A percentile compares a stretch with the other conserved stretches of the same genome.
Conservation (phyloP, 2,329 filamentous ascomycete species). For the Alternaria longipes region DNA sequence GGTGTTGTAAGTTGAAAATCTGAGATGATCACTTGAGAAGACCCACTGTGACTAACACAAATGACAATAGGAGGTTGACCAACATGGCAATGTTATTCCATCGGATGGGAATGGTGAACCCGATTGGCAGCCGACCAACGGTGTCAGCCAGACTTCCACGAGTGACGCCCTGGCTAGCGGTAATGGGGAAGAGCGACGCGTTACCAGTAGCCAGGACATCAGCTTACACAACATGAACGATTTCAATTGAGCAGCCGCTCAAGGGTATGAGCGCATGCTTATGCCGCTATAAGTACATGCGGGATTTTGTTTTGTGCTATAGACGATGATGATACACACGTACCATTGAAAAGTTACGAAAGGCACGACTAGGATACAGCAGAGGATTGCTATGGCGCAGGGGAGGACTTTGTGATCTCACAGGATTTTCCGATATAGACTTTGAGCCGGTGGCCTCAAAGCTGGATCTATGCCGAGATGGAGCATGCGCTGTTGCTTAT, state of each 20-base stretch:
- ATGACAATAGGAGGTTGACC: constrained; percentile 57
- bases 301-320: neutral
- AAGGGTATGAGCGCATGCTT: neutral
- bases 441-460: neutral
- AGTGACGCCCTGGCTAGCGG: constrained; percentile 27
- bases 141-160: constrained; percentile 23
- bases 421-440: neutral
- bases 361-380: constrained; percentile 6
- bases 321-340: constrained; percentile 6
- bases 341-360: constrained; percentile 13
- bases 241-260: constrained; percentile 29
- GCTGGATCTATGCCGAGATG: constrained; percentile 9
- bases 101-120: constrained; percentile 46
- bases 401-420: constrained; percentile 1
- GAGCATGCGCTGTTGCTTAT: constrained; percentile 10
- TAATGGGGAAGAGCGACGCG: constrained; percentile 39
- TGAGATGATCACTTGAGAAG: neutral
- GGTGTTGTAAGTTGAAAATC: constrained; percentile 57
- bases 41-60: constrained; percentile 17
- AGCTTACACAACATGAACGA: constrained; percentile 66
- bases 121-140: constrained; percentile 37
- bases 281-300: neutral
- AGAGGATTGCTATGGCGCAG: constrained; percentile 5
- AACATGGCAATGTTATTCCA: constrained; percentile 66
- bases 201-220: constrained; percentile 65